Evolutionary conservation across 1,284 basidiomycete species (phyloP).

Genomic region (Trametes polyzona): DNA sequence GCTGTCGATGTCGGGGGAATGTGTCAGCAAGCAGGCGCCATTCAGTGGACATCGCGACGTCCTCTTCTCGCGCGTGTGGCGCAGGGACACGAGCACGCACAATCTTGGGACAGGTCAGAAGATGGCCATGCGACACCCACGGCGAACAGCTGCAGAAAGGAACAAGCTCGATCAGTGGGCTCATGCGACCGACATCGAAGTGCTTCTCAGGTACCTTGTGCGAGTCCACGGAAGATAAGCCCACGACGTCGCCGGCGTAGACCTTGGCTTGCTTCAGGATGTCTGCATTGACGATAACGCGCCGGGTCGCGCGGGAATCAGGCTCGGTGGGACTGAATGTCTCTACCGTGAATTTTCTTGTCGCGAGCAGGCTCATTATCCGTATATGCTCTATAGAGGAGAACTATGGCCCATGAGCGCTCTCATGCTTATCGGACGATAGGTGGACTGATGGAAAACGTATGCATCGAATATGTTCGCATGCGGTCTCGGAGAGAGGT

Average conservation of each 20-base stretch:
- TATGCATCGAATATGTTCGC: too few relatives aligned
- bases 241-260: conserved; percentile 72
- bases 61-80: conserved; percentile 5
- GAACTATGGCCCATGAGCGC: background rate
- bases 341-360: conserved; percentile 50
- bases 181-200: conserved; percentile 20
- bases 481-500: too few relatives aligned
- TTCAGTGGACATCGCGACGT: background rate
- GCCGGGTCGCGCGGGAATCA: conserved; percentile 57
- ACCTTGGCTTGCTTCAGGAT: conserved; percentile 64
- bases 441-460: too few relatives aligned
- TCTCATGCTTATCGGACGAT: background rate
- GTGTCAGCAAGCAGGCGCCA: conserved; percentile 1
- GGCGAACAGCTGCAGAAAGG: conserved; percentile 51
- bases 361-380: conserved; percentile 43
- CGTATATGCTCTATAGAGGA: background rate
- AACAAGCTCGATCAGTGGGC: conserved; percentile 20
- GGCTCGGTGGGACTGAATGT: conserved; percentile 42
- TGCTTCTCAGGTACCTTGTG: conserved; percentile 18
- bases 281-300: conserved; percentile 70
- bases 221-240: conserved; percentile 47
- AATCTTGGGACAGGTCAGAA: conserved; percentile 54
- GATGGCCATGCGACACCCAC: conserved; percentile 77
- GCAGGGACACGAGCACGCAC: conserved; percentile 38
- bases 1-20: conserved; percentile 41